Conservation (phyloP, 2,329 filamentous ascomycete genomes). For the Colletotrichum eremochloae region DNA sequence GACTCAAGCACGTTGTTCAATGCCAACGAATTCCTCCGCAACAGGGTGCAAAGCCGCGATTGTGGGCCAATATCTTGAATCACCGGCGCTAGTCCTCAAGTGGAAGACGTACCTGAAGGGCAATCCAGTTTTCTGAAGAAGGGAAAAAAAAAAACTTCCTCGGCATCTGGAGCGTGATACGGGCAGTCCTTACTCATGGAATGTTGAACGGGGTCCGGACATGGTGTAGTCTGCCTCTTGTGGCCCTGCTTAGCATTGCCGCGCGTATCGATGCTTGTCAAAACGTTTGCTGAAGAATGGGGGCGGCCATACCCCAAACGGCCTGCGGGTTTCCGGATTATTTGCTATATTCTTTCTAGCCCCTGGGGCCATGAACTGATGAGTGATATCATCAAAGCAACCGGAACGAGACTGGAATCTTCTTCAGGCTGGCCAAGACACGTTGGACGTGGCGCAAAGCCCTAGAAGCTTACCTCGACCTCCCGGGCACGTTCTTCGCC, state of each 20-base stretch:
- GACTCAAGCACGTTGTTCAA: not conserved
- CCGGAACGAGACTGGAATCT: not conserved
- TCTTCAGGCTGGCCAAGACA: not conserved
- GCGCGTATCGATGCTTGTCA: not conserved
- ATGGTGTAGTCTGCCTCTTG: not conserved
- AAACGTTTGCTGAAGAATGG: not conserved
- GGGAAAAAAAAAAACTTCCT: not conserved
- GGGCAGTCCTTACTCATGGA: not conserved
- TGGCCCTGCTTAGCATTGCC: not conserved
- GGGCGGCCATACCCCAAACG: not conserved
- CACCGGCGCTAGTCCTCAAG: not conserved
- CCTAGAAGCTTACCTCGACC: not conserved
- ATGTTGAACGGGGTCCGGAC: not conserved
- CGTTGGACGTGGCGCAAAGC: not conserved
- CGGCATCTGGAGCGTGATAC: not conserved
- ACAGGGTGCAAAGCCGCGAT: not conserved
- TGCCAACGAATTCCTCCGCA: not conserved
- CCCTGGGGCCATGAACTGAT: not conserved
- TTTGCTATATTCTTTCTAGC: not conserved
- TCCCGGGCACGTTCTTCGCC: not conserved
- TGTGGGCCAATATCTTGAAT: not conserved
- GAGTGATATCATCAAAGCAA: not conserved
- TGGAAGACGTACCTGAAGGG: not conserved
- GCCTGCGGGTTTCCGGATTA: not conserved
- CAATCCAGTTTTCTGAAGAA: not conserved